These are phyloP conservation scores for Malassezia sympodialis DNA, from an alignment of 1,284 basidiomycete species.

Conservation along the genomic window DNA sequence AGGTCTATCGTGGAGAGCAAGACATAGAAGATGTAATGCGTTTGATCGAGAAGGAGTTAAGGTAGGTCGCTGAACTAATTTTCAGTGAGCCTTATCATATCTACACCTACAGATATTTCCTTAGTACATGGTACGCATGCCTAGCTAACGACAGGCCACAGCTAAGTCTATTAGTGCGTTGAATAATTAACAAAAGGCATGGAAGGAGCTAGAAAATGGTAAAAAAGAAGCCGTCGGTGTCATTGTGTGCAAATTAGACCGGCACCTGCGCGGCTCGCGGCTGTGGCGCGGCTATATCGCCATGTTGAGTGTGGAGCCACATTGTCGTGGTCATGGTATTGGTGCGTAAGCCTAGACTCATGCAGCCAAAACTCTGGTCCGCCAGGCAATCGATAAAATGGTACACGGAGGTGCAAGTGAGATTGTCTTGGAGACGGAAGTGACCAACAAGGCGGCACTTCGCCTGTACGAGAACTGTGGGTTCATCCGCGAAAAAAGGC, in stretches of 20 bases:
- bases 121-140: slow-evolving; percentile 64
- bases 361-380: slow-evolving; percentile 54
- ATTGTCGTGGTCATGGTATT: slow-evolving; percentile 58
- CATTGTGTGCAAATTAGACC: slow-evolving; percentile 88
- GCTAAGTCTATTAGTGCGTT: slow-evolving; percentile 68
- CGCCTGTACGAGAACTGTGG: slow-evolving; percentile 81
- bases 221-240: slow-evolving; percentile 55
- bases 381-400: slow-evolving; percentile 9
- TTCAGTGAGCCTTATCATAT: slow-evolving; percentile 85
- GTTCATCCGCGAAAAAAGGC: slow-evolving; percentile 87
- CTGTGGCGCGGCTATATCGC: slow-evolving; percentile 88
- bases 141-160: slow-evolving; percentile 54
- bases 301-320: slow-evolving; percentile 59
- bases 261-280: slow-evolving; percentile 56
- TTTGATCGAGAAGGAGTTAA: slow-evolving; percentile 49
- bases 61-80: neutral
- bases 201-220: neutral
- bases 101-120: slow-evolving; percentile 61
- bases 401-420: slow-evolving; percentile 10
- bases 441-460: slow-evolving; percentile 76
- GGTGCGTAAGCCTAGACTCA: slow-evolving; percentile 55
- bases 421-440: slow-evolving; percentile 91
- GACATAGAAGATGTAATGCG: slow-evolving; percentile 25
- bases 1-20: neutral
- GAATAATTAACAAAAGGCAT: neutral